Base-by-base conservation (phyloP, 2,329 filamentous ascomycete genomes). In the Ophiostoma ips region DNA sequence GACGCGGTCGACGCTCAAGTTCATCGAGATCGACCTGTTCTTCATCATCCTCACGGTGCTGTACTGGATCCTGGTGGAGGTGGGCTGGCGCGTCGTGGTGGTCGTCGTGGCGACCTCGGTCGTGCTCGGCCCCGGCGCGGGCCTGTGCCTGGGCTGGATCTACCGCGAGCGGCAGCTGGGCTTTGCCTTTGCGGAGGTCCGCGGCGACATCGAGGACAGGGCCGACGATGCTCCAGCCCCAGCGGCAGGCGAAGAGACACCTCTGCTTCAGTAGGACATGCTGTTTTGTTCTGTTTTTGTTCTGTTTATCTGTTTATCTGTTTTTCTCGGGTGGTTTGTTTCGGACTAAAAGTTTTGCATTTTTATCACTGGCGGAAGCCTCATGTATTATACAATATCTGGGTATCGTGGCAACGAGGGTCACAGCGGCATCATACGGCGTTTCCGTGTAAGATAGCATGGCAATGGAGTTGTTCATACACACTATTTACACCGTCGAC, bases 21-120 rank as follows among this genome's bases (percentile, higher is more conserved):
- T 73, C 48, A 65, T 76, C 49, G 65, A 69, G 57, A 67, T 76
- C 44, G 67, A 76, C 53, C 54, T 64, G 6, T 59, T 66, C 21
- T 73, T 70, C 53, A 62, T 73, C 41, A 63, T 60, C 2, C 60
- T 69, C 55, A 73, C 72, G 1, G 67, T 74, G 5, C 54, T 75
- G 31, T 76, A 76, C 58, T 76, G 73, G 72, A 60, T 76, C 33
- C 59, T 75, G 36, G 69, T 72, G 15, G 73, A 76, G 59, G 67
- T 68, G 0, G 72, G 72, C 16, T 68, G 68, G 66, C 59, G 61
- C 9, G 61, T 61, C 6, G 58, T 58, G 5, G 35, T 56, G 1
- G 50, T 61, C 10, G 58, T 62, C 54, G 46, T 63, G 5, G 55
- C 52, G 6, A 49, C 55, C 0, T 62, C 63, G 0, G 30, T 61